Percentiles rank a stretch among this genome's conserved stretches.
Evolutionary conservation across 257 asterid species (phyloP).

Genomic region (Nicotiana otophora): DNA sequence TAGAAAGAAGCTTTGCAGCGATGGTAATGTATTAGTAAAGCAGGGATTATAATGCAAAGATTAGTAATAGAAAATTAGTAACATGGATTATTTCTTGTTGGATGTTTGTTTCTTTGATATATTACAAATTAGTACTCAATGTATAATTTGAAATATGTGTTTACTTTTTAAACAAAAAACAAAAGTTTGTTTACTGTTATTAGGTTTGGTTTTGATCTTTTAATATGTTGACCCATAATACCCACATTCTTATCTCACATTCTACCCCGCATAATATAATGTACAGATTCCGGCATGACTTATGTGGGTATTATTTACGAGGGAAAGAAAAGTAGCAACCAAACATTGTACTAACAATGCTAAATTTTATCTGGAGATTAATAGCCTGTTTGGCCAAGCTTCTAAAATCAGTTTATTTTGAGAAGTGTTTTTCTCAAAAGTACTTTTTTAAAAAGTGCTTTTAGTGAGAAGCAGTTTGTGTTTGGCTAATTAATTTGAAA

Average conservation of each 20-base stretch:
- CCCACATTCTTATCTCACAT: background rate
- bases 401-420: too few relatives aligned
- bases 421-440: too few relatives aligned
- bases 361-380: background rate
- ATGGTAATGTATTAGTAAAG: background rate
- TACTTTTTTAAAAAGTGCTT: too few relatives aligned
- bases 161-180: background rate
- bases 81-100: background rate
- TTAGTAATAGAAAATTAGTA: background rate
- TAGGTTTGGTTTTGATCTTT: background rate
- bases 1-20: background rate
- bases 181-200: background rate
- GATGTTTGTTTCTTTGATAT: background rate
- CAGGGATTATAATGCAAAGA: background rate
- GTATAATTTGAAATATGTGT: background rate
- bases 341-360: background rate
- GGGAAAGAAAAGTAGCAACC: background rate
- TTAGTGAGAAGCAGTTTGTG: too few relatives aligned
- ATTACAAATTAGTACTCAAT: background rate
- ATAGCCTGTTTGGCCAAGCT: too few relatives aligned
- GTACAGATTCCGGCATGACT: background rate
- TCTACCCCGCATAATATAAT: too few relatives aligned
- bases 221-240: background rate
- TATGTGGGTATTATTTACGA: background rate
- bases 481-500: too few relatives aligned